These are phyloP conservation scores for Macaranga tanarius DNA, from an alignment of 441 rosid genomes.

Conservation along the genomic window DNA sequence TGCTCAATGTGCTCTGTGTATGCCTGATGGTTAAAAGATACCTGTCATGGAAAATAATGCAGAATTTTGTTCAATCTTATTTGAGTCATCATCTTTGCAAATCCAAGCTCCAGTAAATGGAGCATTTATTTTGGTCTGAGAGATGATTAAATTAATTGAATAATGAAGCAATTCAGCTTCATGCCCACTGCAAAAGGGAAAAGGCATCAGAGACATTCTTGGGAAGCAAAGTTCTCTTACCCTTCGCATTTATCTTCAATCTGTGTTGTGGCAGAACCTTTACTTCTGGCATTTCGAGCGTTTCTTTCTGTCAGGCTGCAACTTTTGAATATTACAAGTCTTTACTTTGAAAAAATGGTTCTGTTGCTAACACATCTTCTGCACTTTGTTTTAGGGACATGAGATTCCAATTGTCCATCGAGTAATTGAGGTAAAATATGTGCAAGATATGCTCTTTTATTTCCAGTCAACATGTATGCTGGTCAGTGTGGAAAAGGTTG, in stretches of 20 bases:
- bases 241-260: background rate
- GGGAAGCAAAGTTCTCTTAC: background rate
- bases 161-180: background rate
- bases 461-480: background rate
- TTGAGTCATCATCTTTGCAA: background rate
- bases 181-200: background rate
- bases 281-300: background rate
- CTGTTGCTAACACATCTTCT: slow-evolving; percentile 19
- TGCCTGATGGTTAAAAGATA: background rate
- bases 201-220: background rate
- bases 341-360: no score
- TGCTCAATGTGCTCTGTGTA: background rate
- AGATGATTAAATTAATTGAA: background rate
- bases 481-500: background rate
- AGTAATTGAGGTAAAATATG: slow-evolving; percentile 56
- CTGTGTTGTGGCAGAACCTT: background rate
- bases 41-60: background rate
- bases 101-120: background rate
- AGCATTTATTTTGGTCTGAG: background rate
- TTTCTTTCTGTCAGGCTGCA: slow-evolving; percentile 1
- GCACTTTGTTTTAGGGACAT: slow-evolving; percentile 47
- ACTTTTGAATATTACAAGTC: background rate
- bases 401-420: slow-evolving; percentile 85
- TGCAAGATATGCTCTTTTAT: background rate
- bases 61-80: background rate